Evolutionary conservation across 2,329 filamentous ascomycete species (phyloP), one percentile per base, ranked within the genome.

Genomic region (Fusarium tricinctum): DNA sequence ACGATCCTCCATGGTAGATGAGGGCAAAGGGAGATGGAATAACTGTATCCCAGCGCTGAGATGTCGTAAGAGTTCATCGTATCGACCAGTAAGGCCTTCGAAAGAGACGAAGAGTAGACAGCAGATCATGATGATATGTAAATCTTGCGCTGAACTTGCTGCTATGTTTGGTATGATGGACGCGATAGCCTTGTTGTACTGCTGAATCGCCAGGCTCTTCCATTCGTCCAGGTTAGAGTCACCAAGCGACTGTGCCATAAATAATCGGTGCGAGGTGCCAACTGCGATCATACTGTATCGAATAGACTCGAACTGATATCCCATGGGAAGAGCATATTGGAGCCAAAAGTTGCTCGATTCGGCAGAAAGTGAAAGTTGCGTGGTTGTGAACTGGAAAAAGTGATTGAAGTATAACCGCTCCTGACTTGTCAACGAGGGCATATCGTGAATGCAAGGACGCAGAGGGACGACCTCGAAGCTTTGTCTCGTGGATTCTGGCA

Each of bases 281-380:
- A 48, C 51, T 23, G 43, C 43, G n/a, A 55, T 23, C 23, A 46
- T 48, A 2, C 51, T 55, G 6, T 55, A 55, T 48, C 19, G 32
- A 14, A 55, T 48, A 3, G 51, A 38, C 14, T 55, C 15, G 6
- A n/a, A 30, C 3, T 48, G 30, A 4, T 55, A 28, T 10, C 23
- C 42, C 17, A 55, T 55, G 0, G 51, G 51, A 0, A 55, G 12
- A 22, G 23, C 51, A 5, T 48, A 40, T 32, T 20, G 22, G 1
- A 48, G 22, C 51, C 42, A 55, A 3, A 48, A 40, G 19, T 55
- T 55, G 2, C 32, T 40, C 1, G 32, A 6, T 1, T 46, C 19
- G 5, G 42, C 26, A 15, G 51, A 55, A 1, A 55, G 42, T 4
- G 51, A 55, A 1, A 55, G 51, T 20, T 55, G 51, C 5, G 19